Percentiles rank a stretch among this genome's conserved stretches.
Evolutionary conservation across 2,329 filamentous ascomycete species (phyloP).

Genomic region (Pseudopyrenochaeta lycopersici): DNA sequence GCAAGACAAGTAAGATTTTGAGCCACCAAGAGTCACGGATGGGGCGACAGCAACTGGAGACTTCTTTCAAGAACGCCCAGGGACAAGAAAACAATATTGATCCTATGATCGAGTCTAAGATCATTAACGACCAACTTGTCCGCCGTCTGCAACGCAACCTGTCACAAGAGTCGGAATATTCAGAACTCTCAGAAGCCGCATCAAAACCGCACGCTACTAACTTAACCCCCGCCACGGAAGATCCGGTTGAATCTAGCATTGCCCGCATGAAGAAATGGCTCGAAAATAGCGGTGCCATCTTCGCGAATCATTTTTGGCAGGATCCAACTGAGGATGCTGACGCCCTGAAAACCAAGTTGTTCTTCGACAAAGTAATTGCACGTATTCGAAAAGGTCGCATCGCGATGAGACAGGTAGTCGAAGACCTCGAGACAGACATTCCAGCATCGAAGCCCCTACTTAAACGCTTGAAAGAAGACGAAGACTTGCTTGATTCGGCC

Average conservation of each 20-base stretch:
- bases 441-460: constrained; percentile 36
- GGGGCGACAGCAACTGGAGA: constrained; percentile 36
- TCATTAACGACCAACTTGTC: constrained; percentile 41
- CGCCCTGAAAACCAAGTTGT: constrained; percentile 26
- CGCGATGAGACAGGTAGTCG: constrained; percentile 31
- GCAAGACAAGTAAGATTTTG: constrained; percentile 18
- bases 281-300: constrained; percentile 30
- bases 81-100: constrained; percentile 22
- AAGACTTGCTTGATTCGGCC: constrained; percentile 26
- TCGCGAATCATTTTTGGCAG: constrained; percentile 43
- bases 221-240: background rate
- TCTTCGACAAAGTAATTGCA: constrained; percentile 27
- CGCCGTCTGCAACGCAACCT: constrained; percentile 35
- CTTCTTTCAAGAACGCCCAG: constrained; percentile 29
- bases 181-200: background rate
- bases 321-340: constrained; percentile 39
- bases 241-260: constrained; percentile 31
- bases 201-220: background rate
- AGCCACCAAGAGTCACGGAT: constrained; percentile 20
- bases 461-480: constrained; percentile 34
- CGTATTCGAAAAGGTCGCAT: constrained; percentile 31
- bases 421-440: constrained; percentile 37
- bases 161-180: constrained; percentile 11
- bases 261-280: constrained; percentile 43
- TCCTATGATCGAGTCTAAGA: constrained; percentile 31